These are phyloP conservation scores for Pterocarpus santalinus DNA, from an alignment of 306 rosid genomes.

Conservation along the genomic window DNA sequence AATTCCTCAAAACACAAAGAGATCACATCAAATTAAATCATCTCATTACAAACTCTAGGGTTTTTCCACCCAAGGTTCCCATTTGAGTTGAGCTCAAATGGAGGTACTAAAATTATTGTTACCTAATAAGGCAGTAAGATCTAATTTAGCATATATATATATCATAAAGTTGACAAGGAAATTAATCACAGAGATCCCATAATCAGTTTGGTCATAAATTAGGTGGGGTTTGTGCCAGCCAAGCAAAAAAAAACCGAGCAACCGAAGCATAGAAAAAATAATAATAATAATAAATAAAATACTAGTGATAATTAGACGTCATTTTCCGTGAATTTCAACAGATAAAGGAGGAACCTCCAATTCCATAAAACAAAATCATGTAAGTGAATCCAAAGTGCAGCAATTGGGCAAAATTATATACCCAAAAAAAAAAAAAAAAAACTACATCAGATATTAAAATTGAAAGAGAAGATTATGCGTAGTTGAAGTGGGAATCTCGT, in stretches of 20 bases:
- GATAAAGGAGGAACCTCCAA: not conserved
- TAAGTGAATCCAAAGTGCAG: not conserved
- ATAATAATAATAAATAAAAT: not conserved
- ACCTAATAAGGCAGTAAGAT: slow-evolving; percentile 50
- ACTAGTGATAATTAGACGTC: not conserved
- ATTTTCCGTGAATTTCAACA: too few relatives aligned
- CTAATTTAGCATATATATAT: slow-evolving; percentile 41
- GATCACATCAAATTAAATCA: slow-evolving; percentile 10
- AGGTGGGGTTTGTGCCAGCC: slow-evolving; percentile 6
- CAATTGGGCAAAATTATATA: not conserved
- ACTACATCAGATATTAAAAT: not conserved
- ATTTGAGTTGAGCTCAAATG: slow-evolving; percentile 7
- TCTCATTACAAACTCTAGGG: not conserved
- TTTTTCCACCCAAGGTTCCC: not conserved
- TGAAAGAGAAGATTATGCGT: slow-evolving; percentile 21
- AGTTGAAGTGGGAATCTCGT: slow-evolving; percentile 33
- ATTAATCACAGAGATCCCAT: slow-evolving; percentile 27
- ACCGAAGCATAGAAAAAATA: not conserved
- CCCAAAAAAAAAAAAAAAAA: slow-evolving; percentile 1
- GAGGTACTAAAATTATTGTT: slow-evolving; percentile 18
- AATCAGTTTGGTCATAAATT: slow-evolving; percentile 44
- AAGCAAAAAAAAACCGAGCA: not conserved
- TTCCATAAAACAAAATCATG: not conserved
- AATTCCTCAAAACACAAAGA: slow-evolving; percentile 7
- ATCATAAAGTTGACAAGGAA: slow-evolving; percentile 21